These are phyloP conservation scores for Phaeosphaeriaceae sp. DNA, from an alignment of 2,329 filamentous ascomycete species.

Conservation along the genomic window DNA sequence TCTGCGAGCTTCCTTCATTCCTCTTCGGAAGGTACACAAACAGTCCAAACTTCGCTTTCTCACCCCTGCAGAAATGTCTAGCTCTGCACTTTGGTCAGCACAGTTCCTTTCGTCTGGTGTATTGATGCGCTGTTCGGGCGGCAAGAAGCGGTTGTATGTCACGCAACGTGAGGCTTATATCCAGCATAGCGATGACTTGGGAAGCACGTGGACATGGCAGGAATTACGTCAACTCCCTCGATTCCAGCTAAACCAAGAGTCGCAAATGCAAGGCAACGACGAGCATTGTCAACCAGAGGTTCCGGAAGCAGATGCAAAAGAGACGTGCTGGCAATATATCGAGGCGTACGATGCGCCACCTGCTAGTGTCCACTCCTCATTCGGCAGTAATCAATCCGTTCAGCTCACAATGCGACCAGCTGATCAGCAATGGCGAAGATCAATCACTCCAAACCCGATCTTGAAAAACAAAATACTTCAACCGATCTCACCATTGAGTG, in stretches of 20 bases:
- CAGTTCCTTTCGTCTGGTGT: conserved; percentile 73
- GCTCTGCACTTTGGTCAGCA: conserved; percentile 72
- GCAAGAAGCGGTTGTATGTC: conserved; percentile 71
- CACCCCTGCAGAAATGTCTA: conserved; percentile 73
- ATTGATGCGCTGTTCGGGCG: conserved; percentile 72
- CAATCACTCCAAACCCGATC: conserved; percentile 43
- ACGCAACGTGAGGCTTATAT: conserved; percentile 78
- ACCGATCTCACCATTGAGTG: conserved; percentile 46
- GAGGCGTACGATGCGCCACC: conserved; percentile 67
- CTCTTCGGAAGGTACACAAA: conserved; percentile 76
- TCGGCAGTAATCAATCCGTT: conserved; percentile 45
- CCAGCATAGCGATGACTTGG: conserved; percentile 63
- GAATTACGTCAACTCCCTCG: conserved; percentile 68
- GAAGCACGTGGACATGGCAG: conserved; percentile 71
- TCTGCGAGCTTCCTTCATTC: conserved; percentile 73
- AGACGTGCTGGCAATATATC: conserved; percentile 72
- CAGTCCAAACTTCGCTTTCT: conserved; percentile 75
- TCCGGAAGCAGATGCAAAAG: conserved; percentile 66
- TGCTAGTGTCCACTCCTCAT: conserved; percentile 54
- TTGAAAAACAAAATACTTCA: conserved; percentile 37
- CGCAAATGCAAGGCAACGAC: conserved; percentile 40
- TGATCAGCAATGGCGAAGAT: conserved; percentile 42
- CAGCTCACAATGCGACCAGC: conserved; percentile 44
- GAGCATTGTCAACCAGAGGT: conserved; percentile 53
- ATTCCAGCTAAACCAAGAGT: conserved; percentile 56